phyloP scores from a whole-genome alignment of 345 rosid genomes.

The Eutrema yunnanense region DNA sequence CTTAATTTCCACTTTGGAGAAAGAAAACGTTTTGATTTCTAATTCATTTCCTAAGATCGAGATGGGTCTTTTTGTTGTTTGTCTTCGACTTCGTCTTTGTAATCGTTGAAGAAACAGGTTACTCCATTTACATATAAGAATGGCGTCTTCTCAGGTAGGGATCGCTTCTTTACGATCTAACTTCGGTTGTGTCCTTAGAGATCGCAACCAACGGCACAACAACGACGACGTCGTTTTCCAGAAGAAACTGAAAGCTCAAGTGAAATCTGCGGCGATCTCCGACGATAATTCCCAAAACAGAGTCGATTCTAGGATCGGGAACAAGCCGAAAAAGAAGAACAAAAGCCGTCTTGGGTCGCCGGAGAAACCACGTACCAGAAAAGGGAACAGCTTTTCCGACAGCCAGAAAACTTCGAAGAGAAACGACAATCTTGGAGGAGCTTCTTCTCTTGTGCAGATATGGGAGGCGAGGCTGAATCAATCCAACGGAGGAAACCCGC shows the following conservation, averaged over 20 bases:
- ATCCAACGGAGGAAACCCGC: constrained; percentile 26
- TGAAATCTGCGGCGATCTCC: constrained; percentile 29
- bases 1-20: not conserved
- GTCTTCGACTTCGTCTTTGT: constrained; percentile 7
- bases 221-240: constrained; percentile 29
- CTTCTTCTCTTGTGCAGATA: constrained; percentile 92
- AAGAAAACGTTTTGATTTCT: not conserved
- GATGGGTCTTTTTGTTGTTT: constrained; percentile 6
- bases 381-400: not conserved
- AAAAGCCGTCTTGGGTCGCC: constrained; percentile 15
- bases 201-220: constrained; percentile 33
- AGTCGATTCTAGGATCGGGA: constrained; percentile 3
- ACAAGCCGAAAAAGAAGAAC: constrained; percentile 2
- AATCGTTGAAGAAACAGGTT: not conserved
- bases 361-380: constrained; percentile 5
- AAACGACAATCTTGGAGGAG: constrained; percentile 33
- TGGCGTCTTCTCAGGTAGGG: constrained; percentile 67
- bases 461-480: constrained; percentile 77
- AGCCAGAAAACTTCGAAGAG: not conserved
- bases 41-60: not conserved
- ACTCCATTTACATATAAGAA: constrained; percentile 3
- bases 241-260: constrained; percentile 44
- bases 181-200: constrained; percentile 55
- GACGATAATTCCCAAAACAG: constrained; percentile 15
- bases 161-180: constrained; percentile 45